A percentile compares a stretch with the other conserved stretches of the same genome.
Evolutionary conservation across 1,139 yeast genomes (phyloP).

Genomic region (Pichia sp.): DNA sequence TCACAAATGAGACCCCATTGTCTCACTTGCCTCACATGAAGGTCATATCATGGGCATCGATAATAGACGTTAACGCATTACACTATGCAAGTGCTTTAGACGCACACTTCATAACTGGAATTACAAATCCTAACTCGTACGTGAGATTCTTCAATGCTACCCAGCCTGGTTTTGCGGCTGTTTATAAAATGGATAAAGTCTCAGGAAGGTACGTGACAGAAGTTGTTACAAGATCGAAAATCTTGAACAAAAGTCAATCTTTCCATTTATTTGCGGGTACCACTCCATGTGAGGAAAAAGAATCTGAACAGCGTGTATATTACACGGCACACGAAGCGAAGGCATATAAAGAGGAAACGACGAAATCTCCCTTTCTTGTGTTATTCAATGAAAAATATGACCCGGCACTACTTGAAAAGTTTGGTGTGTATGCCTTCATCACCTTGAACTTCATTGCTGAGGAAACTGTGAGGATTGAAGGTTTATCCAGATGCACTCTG

Average conservation of each 20-base stretch:
- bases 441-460: conserved; percentile 32
- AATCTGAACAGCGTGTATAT: conserved; percentile 41
- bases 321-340: conserved; percentile 74
- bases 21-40: conserved; percentile 56
- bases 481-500: conserved; percentile 11
- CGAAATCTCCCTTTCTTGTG: conserved; percentile 56
- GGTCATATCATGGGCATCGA: conserved; percentile 63
- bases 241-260: conserved; percentile 73
- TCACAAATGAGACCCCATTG: conserved; percentile 79
- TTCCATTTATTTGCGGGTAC: conserved; percentile 59
- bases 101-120: conserved; percentile 14
- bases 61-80: conserved; percentile 46
- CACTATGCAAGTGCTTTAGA: conserved; percentile 33
- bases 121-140: conserved; percentile 15
- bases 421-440: conserved; percentile 40
- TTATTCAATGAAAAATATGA: conserved; percentile 49
- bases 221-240: conserved; percentile 66
- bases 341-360: conserved; percentile 51
- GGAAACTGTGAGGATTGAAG: conserved; percentile 20
- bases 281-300: not conserved
- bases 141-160: conserved; percentile 24
- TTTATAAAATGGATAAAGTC: conserved; percentile 19
- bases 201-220: conserved; percentile 44
- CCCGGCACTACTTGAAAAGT: conserved; percentile 28
- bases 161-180: conserved; percentile 14